Percentiles rank a stretch among this genome's conserved stretches.
Conservation (phyloP, 768 basidiomycete genomes). For the Lentinula boryana region DNA sequence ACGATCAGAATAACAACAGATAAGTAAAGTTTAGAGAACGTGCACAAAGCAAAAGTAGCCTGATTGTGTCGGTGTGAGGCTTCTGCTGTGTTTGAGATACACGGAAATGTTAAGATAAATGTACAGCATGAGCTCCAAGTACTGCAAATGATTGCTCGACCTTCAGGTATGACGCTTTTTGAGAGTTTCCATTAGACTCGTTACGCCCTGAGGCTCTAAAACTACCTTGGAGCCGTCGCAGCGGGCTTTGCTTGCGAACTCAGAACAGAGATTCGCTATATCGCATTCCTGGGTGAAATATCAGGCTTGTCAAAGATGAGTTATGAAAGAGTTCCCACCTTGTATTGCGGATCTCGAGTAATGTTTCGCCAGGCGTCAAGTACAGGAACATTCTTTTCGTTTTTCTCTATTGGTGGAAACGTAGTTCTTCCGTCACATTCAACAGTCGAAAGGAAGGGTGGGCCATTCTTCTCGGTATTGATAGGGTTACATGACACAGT, state of each 20-base stretch:
- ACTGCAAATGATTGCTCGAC: neutral
- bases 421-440: constrained; percentile 54
- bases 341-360: constrained; percentile 68
- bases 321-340: constrained; percentile 40
- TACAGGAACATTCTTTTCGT: constrained; percentile 71
- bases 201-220: constrained; percentile 51
- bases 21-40: neutral
- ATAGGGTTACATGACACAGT: constrained; percentile 1
- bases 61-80: neutral
- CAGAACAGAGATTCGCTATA: constrained; percentile 70
- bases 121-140: neutral
- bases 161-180: constrained; percentile 1
- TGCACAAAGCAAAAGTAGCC: neutral
- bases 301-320: constrained; percentile 1
- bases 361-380: constrained; percentile 76
- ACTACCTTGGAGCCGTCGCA: constrained; percentile 86
- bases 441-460: constrained; percentile 45
- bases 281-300: constrained; percentile 53
- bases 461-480: constrained; percentile 33
- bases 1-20: neutral
- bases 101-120: neutral
- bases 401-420: constrained; percentile 64
- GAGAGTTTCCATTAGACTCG: constrained; percentile 40
- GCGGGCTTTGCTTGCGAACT: constrained; percentile 76
- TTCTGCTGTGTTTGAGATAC: neutral